phyloP scores from a whole-genome alignment of 257 asterid genomes.

The Gardenia jasminoides region DNA sequence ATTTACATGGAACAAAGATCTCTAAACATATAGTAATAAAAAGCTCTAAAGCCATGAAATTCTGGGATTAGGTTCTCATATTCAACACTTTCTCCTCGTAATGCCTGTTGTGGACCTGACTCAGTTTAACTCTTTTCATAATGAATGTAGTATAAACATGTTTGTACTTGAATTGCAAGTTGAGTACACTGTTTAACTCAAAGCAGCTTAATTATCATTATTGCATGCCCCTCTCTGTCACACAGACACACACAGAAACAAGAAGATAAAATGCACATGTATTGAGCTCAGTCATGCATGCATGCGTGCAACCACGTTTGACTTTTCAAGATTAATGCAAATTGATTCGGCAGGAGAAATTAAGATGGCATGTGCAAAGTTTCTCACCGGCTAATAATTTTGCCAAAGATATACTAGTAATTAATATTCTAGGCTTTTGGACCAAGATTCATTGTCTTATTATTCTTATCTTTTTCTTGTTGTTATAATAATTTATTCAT shows the following conservation, averaged over 20 bases:
- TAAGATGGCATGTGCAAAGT: not conserved
- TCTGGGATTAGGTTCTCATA: constrained; percentile 26
- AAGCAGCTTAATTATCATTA: not conserved
- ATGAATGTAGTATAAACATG: not conserved
- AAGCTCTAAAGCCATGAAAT: constrained; percentile 25
- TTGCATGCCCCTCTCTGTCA: not conserved
- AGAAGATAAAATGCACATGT: not conserved
- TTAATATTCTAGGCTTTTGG: too few species aligned
- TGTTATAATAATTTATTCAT: too few species aligned
- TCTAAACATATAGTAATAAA: not conserved
- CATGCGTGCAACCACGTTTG: not conserved
- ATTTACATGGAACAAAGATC: constrained; percentile 1
- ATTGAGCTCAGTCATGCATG: not conserved
- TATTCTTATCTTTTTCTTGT: too few species aligned
- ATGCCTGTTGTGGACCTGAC: not conserved
- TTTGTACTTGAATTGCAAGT: not conserved
- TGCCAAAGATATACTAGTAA: too few species aligned
- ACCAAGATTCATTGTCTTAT: too few species aligned
- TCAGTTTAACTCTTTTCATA: not conserved
- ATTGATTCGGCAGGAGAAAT: not conserved
- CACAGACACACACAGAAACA: not conserved
- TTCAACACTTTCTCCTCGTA: constrained; percentile 51
- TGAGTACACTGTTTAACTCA: not conserved
- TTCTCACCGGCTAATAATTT: not conserved
- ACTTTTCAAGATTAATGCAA: not conserved